phyloP scores from a whole-genome alignment of 2,329 filamentous ascomycete genomes.

The Aureobasidium zeae region DNA sequence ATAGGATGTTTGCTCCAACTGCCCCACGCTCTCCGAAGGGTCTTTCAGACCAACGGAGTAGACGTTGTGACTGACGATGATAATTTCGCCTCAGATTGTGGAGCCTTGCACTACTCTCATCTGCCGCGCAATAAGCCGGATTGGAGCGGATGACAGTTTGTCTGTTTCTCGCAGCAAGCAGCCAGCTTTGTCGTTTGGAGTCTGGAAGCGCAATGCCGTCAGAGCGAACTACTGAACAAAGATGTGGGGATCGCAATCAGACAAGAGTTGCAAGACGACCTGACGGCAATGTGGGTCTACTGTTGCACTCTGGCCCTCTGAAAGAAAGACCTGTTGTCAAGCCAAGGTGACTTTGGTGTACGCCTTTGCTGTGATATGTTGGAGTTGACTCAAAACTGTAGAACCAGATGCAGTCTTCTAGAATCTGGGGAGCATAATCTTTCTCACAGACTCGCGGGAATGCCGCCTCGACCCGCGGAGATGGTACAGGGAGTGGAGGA shows the following conservation, averaged over 20 bases:
- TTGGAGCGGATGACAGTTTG: constrained; percentile 6
- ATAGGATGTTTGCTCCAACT: too few species aligned
- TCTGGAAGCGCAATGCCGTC: too few species aligned
- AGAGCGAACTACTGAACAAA: too few species aligned
- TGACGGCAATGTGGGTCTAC: background rate
- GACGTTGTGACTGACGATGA: constrained; percentile 12
- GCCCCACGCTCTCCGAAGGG: too few species aligned
- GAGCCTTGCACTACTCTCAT: constrained; percentile 10
- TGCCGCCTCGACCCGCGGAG: constrained; percentile 10
- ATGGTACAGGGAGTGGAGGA: constrained; percentile 8
- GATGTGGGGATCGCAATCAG: constrained; percentile 9
- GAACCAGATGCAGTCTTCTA: too few species aligned
- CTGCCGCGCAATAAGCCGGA: constrained; percentile 7
- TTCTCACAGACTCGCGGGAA: constrained; percentile 1
- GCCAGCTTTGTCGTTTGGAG: too few species aligned
- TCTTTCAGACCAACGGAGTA: too few species aligned
- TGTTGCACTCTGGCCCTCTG: too few species aligned
- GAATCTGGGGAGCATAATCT: constrained; percentile 2
- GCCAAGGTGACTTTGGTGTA: too few species aligned
- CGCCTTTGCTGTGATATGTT: too few species aligned
- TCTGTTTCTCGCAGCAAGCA: background rate
- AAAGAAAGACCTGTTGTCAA: too few species aligned
- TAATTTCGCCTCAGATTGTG: constrained; percentile 8
- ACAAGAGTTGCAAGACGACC: background rate
- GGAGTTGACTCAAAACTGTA: too few species aligned